phyloP scores from a whole-genome alignment of 2,329 filamentous ascomycete genomes.

The Venturia effusa region DNA sequence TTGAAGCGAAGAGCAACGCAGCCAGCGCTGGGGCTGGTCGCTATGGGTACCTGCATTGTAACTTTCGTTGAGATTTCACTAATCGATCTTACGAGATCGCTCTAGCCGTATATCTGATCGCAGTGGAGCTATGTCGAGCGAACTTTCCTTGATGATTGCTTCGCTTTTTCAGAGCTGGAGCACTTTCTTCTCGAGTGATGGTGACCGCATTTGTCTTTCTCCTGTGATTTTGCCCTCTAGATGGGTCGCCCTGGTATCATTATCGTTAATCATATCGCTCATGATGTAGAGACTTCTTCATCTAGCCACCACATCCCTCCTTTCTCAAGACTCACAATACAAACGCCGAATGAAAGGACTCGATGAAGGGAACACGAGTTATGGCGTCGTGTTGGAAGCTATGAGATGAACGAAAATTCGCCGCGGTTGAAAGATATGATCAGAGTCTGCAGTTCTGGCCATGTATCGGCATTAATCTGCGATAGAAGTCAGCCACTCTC shows the following conservation, averaged over 20 bases:
- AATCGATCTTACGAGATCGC: background rate
- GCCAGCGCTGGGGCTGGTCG: background rate
- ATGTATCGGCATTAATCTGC: too few species aligned
- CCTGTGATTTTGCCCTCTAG: background rate
- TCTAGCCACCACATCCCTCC: background rate
- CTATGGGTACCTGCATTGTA: background rate
- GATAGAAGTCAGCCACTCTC: too few species aligned
- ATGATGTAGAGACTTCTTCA: background rate
- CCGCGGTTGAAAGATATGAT: background rate
- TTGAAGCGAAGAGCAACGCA: background rate
- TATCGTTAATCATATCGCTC: background rate
- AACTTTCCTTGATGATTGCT: background rate
- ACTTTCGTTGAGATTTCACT: background rate
- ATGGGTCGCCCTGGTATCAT: background rate
- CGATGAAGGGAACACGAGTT: background rate
- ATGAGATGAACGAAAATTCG: background rate
- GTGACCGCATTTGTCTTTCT: background rate
- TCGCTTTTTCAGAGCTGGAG: background rate
- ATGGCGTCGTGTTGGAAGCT: background rate
- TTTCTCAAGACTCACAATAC: background rate
- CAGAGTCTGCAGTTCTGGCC: too few species aligned
- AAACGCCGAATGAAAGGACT: background rate
- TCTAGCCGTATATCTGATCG: background rate
- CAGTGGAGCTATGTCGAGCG: background rate
- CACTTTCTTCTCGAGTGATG: background rate